phyloP scores from a whole-genome alignment of 2,329 filamentous ascomycete genomes.

The Mariannaea elegans region DNA sequence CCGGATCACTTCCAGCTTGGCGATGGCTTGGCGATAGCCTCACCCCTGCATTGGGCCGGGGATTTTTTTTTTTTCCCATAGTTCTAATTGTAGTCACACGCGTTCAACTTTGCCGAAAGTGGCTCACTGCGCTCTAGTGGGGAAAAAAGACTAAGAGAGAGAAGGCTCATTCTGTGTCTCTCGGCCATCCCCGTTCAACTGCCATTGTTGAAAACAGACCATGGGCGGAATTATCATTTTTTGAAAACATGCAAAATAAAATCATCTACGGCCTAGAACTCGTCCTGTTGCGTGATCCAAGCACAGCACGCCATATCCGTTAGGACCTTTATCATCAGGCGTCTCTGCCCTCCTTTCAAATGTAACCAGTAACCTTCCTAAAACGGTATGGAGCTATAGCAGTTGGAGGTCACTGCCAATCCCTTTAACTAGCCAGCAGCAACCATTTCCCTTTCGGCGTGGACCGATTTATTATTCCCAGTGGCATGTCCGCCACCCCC shows the following conservation, averaged over 20 bases:
- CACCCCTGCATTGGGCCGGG: not conserved
- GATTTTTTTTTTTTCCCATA: too few species aligned
- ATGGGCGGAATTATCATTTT: too few species aligned
- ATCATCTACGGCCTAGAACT: not conserved
- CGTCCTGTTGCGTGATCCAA: not conserved
- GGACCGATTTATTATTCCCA: slow-evolving; percentile 9
- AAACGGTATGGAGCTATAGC: slow-evolving; percentile 11
- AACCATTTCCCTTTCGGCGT: not conserved
- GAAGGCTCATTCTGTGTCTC: too few species aligned
- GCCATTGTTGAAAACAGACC: not conserved
- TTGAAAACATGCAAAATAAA: not conserved
- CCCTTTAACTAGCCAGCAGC: too few species aligned
- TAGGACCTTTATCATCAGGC: not conserved
- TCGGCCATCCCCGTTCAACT: too few species aligned
- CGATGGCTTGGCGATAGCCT: slow-evolving; percentile 3
- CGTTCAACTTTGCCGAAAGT: not conserved
- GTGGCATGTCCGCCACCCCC: not conserved
- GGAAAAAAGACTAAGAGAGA: too few species aligned
- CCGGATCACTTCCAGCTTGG: not conserved
- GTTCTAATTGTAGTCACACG: not conserved
- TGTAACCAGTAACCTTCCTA: slow-evolving; percentile 21
- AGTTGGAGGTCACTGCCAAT: too few species aligned
- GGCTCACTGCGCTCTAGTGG: too few species aligned
- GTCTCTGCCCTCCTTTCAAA: not conserved
- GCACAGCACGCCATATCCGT: not conserved